Base-by-base conservation (phyloP, 169 alveolate genomes). In the Perkinsus marinus region DNA sequence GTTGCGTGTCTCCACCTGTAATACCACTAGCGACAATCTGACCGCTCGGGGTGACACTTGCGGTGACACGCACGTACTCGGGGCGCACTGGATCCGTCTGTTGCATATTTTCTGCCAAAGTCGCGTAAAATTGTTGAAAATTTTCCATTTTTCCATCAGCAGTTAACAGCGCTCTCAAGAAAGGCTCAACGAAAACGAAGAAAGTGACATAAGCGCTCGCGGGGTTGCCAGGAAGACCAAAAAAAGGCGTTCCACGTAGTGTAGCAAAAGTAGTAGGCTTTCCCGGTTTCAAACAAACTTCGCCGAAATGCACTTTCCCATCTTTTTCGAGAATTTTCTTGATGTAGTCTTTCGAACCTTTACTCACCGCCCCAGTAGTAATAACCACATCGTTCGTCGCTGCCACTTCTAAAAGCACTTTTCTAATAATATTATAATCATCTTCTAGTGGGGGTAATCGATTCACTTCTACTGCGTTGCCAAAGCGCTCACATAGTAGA, bases 141-240 rank as follows among this genome's bases (percentile, higher is more conserved):
- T 91, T 89, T 0, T 39, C 39, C 26, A 89, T 57, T 37, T 91
- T n/a, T n/a, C n/a, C 91, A 36, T 91, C 41, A 26, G 92, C 92
- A 69, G 89, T 7, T 10, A 94, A 34, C 37, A 39, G 26, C 68
- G 91, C 92, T 39, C 92, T 79, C 13, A 94, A 93, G 34, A 89
- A 90, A 0, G 93, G 39, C 79, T 13, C 79, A 19, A 94, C 93
- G 39, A 94, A 93, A 0, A 94, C 46, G 37, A 93, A 91, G 34
- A 92, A 34, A 22, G 95, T 68, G 0, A 94, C 96, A 68, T 93
- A 94, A 26, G 94, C 91, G 22, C 94, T 90, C 0, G 93, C 96
- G 16, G 96, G 96, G 89, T 94, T 94, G 6, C 96, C 96, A 26
- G 96, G 96, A 16, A 94, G 91, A 0, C 94, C 93, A 47, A 94